Evolutionary conservation across 495 filamentous ascomycete genomes (phyloP).

Genomic region (Echria macrotheca): DNA sequence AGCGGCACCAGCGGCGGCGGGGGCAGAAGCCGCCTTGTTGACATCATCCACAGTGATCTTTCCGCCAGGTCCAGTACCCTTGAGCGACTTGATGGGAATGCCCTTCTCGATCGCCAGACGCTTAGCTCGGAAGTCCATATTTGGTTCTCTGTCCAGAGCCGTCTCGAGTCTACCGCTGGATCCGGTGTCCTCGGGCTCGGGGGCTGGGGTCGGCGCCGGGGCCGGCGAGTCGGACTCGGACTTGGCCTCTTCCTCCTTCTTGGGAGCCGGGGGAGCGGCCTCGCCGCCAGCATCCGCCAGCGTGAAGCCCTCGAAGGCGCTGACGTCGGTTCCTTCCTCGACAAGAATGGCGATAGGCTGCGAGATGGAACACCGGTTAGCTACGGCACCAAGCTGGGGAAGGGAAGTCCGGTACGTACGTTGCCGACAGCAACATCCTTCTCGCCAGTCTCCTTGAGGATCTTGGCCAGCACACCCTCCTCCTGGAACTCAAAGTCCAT

Average conservation of each 20-base stretch:
- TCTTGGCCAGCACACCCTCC: conserved; percentile 91
- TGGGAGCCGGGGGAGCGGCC: conserved; percentile 56
- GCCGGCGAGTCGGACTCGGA: conserved; percentile 52
- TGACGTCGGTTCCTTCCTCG: conserved; percentile 81
- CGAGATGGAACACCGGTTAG: conserved; percentile 14
- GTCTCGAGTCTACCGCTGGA: conserved; percentile 75
- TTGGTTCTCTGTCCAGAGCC: conserved; percentile 71
- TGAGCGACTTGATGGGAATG: conserved; percentile 69
- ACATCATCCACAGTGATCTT: conserved; percentile 88
- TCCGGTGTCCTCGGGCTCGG: conserved; percentile 66
- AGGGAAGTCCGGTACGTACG: conserved; percentile 52
- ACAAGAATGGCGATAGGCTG: conserved; percentile 95
- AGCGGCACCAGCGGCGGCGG: conserved; percentile 31
- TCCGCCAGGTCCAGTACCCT: conserved; percentile 82
- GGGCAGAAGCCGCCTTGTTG: conserved; percentile 60
- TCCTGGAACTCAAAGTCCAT: conserved; percentile 99
- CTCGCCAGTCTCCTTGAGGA: conserved; percentile 86
- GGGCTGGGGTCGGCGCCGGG: conserved; percentile 52
- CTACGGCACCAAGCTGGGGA: conserved; percentile 1
- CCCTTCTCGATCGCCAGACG: conserved; percentile 81
- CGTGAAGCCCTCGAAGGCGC: conserved; percentile 82
- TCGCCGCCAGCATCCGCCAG: conserved; percentile 85
- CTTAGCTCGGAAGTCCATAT: conserved; percentile 69
- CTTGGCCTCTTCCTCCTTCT: conserved; percentile 53
- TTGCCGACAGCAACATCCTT: conserved; percentile 95